Evolutionary conservation across 352 stramenopile genomes (phyloP), one percentile per base, ranked within the genome.

Genomic region (Phytophthora hibernalis): DNA sequence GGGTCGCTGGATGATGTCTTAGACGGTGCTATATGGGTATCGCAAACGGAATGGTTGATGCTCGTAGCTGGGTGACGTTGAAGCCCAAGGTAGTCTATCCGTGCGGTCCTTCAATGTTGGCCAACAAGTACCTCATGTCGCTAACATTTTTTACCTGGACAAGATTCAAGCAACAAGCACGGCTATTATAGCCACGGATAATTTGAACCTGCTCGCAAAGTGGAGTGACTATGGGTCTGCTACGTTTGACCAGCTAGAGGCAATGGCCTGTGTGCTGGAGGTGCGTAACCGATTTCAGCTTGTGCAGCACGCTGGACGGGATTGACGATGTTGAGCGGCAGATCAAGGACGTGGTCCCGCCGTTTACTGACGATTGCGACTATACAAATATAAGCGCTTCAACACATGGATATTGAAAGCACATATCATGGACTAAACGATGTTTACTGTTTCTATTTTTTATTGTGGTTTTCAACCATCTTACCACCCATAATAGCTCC

Each of bases 311-410:
- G 5, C 20, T 45, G 33, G 51, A 33, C 6, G 48, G 35, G 51
- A 58, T 58, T 13, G 51, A 58, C 11, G 22, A 18, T 13, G 51
- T 49, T 35, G 33, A 48, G 12, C 48, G 51, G 51, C 51, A 58
- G 4, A 15, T 58, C 9, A 33, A 21, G 5, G 35, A 58, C 16
- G 35, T 48, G 18, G 3, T 44, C 11, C 18, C 7, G 8, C 37
- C 51, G 11, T 58, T 58, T 31, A 48, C 31, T 5, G 33, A 58
- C 15, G 7, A 5, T 2, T 38, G 51, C 51, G 37, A 35, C 22
- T 37, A 24, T 22, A 57, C 33, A 45, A 57, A 48, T 33, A 21
- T 47, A 55, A 31, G n/a, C 18, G 9, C 11, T 44, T 33, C n/a
- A n/a, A n/a, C n/a, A n/a, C n/a, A n/a, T n/a, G 30, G 5, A 33